Base-by-base conservation (phyloP, 2,329 filamentous ascomycete species). In the Lecanoromycetidae sp. region DNA sequence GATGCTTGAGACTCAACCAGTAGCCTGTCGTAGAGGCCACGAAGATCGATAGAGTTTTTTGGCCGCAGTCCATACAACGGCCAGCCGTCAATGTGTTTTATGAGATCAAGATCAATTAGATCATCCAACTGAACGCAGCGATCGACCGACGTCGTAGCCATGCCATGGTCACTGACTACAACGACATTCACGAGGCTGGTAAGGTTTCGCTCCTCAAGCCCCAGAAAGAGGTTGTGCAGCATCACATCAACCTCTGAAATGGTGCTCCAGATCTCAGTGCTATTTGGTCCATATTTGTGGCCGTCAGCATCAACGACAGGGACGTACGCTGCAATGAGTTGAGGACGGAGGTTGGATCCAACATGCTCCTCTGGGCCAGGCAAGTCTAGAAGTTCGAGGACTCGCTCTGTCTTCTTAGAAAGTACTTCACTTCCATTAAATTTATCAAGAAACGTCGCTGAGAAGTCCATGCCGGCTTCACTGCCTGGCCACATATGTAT, bases 401-500 rank as follows among this genome's bases (percentile, higher is more conserved):
- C 79, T 34, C 87, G 76, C 26, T 79, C 69, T 12, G 88, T 84
- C 63, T 98, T 98, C 29, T 73, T 76, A 0, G 76, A 62, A 1
- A 98, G 72, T 26, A 70, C 61, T 66, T 95, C 88, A 0, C 81
- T 75, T 7, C 78, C 80, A 56, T 94, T 90, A 67, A 77, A 98
- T 57, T 79, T 82, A 66, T 96, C 91, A 40, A 96, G 63, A 58
- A 86, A 86, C 8, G 78, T 80, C 2, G 88, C 86, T 53, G 88
- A 80, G 15, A 80, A 70, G n/a, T 74, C 71, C 51, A 94, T 83
- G 61, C 87, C 81, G 5, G 88, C 88, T 66, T 98, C 91, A 35
- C 85, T 93, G 2, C 91, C 91, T 1, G 91, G 91, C 91, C 91
- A 98, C 91, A 98, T 98, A 62, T 98, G 91, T 22, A 98, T 79